These are phyloP conservation scores for Quercus lobata DNA, from an alignment of 331 rosid species.

Conservation along the genomic window DNA sequence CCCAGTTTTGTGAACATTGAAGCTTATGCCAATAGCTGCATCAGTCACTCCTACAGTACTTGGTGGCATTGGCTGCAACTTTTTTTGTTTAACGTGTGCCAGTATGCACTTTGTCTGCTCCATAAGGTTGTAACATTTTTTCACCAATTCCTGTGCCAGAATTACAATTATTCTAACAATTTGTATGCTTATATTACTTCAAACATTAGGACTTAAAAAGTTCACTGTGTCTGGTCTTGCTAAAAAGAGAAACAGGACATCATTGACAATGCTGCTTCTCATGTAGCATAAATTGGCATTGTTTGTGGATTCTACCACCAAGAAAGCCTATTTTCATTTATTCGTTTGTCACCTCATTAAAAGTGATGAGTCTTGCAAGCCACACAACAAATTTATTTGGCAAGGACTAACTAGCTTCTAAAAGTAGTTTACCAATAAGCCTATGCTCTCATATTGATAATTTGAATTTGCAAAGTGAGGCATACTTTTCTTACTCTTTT, in stretches of 20 bases:
- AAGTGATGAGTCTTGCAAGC: background rate
- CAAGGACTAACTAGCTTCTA: background rate
- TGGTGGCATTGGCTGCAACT: conserved; percentile 13
- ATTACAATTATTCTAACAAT: background rate
- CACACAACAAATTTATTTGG: background rate
- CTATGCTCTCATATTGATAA: background rate
- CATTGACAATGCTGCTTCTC: background rate
- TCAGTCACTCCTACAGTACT: conserved; percentile 32
- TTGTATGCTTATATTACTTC: background rate
- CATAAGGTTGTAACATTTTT: conserved; percentile 37
- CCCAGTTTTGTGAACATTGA: conserved; percentile 13
- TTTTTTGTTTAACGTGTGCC: background rate
- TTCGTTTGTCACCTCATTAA: background rate
- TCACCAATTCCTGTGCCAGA: conserved; percentile 32
- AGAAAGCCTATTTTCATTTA: background rate
- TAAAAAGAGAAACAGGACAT: background rate
- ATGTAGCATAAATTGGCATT: background rate
- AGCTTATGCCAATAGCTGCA: conserved; percentile 21
- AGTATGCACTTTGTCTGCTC: conserved; percentile 12
- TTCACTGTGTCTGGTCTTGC: background rate
- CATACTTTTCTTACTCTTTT: conserved; percentile 34
- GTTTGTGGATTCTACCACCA: background rate
- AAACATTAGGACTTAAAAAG: background rate
- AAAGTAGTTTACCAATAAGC: background rate
- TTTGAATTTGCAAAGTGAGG: background rate